These are phyloP conservation scores for Vitis hybrid DNA, from an alignment of 177 flowering plant genomes.

Conservation along the genomic window DNA sequence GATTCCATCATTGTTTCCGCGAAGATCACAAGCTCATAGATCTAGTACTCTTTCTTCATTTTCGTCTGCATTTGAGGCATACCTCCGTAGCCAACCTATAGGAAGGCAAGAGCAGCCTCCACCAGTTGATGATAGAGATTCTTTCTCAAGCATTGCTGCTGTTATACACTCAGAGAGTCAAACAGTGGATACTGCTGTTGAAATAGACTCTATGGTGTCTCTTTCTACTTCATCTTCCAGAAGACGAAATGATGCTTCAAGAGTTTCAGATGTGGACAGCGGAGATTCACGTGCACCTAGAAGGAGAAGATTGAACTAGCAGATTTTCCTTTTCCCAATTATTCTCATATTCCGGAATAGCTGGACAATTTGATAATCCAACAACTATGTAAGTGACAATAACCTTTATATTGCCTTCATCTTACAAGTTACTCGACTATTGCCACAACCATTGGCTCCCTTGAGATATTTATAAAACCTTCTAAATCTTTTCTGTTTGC, in stretches of 20 bases:
- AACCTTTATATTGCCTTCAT: conserved; percentile 11
- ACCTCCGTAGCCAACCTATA: conserved; percentile 32
- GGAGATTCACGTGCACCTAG: conserved; percentile 73
- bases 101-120: conserved; percentile 54
- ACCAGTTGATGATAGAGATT: conserved; percentile 67
- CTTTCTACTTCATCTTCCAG: conserved; percentile 70
- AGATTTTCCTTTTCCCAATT: neutral
- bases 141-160: conserved; percentile 78
- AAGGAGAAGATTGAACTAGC: conserved; percentile 57
- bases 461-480: conserved; percentile 12
- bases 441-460: neutral
- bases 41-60: conserved; percentile 30
- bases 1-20: conserved; percentile 26
- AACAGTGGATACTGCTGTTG: conserved; percentile 67
- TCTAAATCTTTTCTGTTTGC: conserved; percentile 10
- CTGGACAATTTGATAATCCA: conserved; percentile 1
- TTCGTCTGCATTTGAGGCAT: conserved; percentile 44
- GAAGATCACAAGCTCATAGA: conserved; percentile 43
- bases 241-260: conserved; percentile 56
- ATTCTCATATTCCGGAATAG: neutral
- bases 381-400: conserved; percentile 16
- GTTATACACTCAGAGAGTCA: conserved; percentile 71
- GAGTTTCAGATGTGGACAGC: conserved; percentile 64
- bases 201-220: conserved; percentile 64
- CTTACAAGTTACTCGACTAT: neutral